A percentile compares a stretch with the other conserved stretches of the same genome.
phyloP scores from a whole-genome alignment of 2,329 filamentous ascomycete species.

The Capronia coronata region DNA sequence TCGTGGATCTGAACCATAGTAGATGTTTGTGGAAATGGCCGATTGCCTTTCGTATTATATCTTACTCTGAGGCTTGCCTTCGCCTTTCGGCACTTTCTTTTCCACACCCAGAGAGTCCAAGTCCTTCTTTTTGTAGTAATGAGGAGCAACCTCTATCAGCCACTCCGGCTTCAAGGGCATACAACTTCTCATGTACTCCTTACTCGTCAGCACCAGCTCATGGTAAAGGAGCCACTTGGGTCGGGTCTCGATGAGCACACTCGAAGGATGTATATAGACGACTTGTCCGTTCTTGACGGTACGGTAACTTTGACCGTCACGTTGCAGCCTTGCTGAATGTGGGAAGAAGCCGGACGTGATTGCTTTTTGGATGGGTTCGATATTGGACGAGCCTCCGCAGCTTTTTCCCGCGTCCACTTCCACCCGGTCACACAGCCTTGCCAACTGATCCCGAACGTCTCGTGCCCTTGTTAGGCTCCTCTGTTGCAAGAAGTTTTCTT shows the following conservation, averaged over 20 bases:
- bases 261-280: conserved; percentile 86
- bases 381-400: conserved; percentile 56
- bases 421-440: conserved; percentile 86
- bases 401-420: conserved; percentile 66
- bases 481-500: conserved; percentile 91
- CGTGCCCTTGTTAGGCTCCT: conserved; percentile 79
- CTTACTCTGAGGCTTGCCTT: conserved; percentile 36
- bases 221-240: conserved; percentile 87
- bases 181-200: conserved; percentile 87
- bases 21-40: too few species aligned
- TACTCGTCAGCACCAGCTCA: conserved; percentile 70
- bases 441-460: conserved; percentile 86
- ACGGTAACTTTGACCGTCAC: conserved; percentile 79
- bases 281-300: conserved; percentile 86
- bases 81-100: conserved; percentile 64
- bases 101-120: conserved; percentile 70
- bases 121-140: conserved; percentile 90
- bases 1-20: too few species aligned
- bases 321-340: conserved; percentile 77
- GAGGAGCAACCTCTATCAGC: conserved; percentile 83
- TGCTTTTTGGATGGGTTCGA: conserved; percentile 75
- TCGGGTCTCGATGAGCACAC: conserved; percentile 60
- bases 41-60: conserved; percentile 11
- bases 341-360: conserved; percentile 91
- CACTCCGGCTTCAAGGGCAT: conserved; percentile 79